Percentiles rank a stretch among this genome's conserved stretches.
Conservation (phyloP, 2,329 filamentous ascomycete genomes). For the Trichoderma sp. region DNA sequence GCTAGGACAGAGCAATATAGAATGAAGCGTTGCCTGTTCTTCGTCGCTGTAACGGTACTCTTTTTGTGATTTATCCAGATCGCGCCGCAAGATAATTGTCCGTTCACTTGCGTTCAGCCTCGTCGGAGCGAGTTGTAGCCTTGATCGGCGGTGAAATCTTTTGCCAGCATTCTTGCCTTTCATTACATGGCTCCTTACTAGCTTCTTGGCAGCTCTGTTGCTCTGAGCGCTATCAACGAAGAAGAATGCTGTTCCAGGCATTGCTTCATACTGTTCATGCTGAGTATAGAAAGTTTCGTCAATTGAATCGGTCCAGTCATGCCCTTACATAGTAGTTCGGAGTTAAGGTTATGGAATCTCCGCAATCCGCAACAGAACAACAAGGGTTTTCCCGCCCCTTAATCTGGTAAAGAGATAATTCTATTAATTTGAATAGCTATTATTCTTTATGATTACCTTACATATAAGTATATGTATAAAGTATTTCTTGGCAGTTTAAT, state of each 20-base stretch:
- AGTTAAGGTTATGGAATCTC: neutral
- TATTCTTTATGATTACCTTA: neutral
- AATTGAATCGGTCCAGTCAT: neutral
- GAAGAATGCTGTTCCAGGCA: conserved; percentile 13
- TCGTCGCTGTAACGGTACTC: neutral
- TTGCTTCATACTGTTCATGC: neutral
- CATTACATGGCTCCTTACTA: conserved; percentile 31
- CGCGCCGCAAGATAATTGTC: neutral
- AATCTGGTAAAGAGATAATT: neutral
- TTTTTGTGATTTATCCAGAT: neutral
- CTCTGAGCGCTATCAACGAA: conserved; percentile 26
- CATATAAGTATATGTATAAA: neutral
- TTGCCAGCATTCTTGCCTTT: conserved; percentile 32
- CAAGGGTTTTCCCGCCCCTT: neutral
- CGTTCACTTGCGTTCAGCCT: neutral
- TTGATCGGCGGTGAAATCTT: conserved; percentile 27
- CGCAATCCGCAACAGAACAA: neutral
- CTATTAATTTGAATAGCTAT: neutral
- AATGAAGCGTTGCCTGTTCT: neutral
- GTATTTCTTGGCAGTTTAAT: neutral
- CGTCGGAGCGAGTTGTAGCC: neutral
- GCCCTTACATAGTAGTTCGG: neutral
- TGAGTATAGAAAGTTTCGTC: neutral
- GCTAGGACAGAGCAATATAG: neutral
- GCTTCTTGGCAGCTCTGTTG: conserved; percentile 31